These are phyloP conservation scores for Tuber brumale DNA, from an alignment of 495 filamentous ascomycete species.

Conservation along the genomic window DNA sequence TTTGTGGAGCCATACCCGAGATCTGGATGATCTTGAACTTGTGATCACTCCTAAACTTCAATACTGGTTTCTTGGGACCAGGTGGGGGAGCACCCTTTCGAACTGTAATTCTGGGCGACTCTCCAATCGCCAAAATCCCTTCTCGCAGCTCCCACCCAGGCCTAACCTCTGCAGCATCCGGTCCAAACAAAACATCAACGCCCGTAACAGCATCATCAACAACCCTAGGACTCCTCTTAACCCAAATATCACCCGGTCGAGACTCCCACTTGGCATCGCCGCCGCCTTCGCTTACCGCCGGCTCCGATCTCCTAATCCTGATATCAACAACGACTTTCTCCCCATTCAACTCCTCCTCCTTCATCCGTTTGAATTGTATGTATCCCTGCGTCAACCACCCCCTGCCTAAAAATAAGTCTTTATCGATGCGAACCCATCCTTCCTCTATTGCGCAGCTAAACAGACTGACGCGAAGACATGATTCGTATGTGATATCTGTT, in stretches of 20 bases:
- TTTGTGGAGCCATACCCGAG: slow-evolving; percentile 44
- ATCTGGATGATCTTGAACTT: slow-evolving; percentile 95
- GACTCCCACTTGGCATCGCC: slow-evolving; percentile 70
- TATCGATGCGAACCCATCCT: slow-evolving; percentile 77
- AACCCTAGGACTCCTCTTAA: slow-evolving; percentile 68
- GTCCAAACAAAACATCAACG: slow-evolving; percentile 85
- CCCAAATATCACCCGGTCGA: slow-evolving; percentile 73
- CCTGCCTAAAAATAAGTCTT: slow-evolving; percentile 77
- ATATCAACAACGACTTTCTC: slow-evolving; percentile 83
- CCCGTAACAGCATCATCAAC: slow-evolving; percentile 70
- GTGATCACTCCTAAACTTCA: slow-evolving; percentile 75
- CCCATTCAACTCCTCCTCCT: slow-evolving; percentile 71
- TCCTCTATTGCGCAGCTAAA: slow-evolving; percentile 62
- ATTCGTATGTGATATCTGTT: slow-evolving; percentile 79
- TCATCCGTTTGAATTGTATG: slow-evolving; percentile 76
- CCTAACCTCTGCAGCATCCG: slow-evolving; percentile 85
- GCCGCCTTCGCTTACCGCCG: slow-evolving; percentile 52
- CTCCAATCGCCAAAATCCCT: slow-evolving; percentile 48
- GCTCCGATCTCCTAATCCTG: slow-evolving; percentile 69
- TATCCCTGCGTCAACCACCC: slow-evolving; percentile 72
- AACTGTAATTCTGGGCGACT: slow-evolving; percentile 63
- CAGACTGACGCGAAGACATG: slow-evolving; percentile 71
- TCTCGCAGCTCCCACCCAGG: slow-evolving; percentile 71
- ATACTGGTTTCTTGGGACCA: slow-evolving; percentile 58
- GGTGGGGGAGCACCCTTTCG: slow-evolving; percentile 60